Evolutionary conservation across 345 rosid genomes (phyloP), one percentile per base, ranked within the genome.

Genomic region (Boechera stricta): DNA sequence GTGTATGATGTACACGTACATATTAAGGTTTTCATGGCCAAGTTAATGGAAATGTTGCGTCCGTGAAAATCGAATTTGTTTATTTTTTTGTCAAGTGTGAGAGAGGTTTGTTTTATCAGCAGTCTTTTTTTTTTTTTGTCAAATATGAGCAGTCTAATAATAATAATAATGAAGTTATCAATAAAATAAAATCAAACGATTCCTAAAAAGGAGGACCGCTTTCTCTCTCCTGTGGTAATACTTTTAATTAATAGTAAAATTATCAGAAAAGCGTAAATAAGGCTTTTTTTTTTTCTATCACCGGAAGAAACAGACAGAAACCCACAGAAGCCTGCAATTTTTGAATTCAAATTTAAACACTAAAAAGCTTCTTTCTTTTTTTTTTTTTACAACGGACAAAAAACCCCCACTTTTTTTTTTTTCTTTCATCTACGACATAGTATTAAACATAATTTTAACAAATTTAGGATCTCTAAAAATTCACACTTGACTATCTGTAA

Each of bases 331-430:
- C 70, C 66, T 44, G 65, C 68, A 41, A 13, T 41, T 26, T 72
- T 72, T 72, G 77, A 78, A 78, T 78, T 78, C 81, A 78, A 78
- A 78, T 2, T 72, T 66, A 58, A 78, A 78, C 77, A 65, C 11
- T 31, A 65, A 78, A 77, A 77, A 72, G 68, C 32, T 13, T 38
- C 41, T 31, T 38, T n/a, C n/a, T n/a, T n/a, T n/a, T n/a, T n/a
- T n/a, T 47, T 47, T 51, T 39, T 39, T 15, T 8, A 58, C 73
- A 77, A 71, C 81, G 81, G 81, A 63, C 72, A 6, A 64, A 69
- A 42, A 47, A 6, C 6, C 56, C 56, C 38, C 65, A 62, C 53
- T 44, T 7, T 29, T 7, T 4, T 53, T 32, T 5, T 18, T 15
- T 11, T 21, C 1, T 21, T 62, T 4, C 13, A 6, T 41, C 49